These are phyloP conservation scores for Saururus chinensis DNA, from an alignment of 164 flowering plant species.

Conservation along the genomic window DNA sequence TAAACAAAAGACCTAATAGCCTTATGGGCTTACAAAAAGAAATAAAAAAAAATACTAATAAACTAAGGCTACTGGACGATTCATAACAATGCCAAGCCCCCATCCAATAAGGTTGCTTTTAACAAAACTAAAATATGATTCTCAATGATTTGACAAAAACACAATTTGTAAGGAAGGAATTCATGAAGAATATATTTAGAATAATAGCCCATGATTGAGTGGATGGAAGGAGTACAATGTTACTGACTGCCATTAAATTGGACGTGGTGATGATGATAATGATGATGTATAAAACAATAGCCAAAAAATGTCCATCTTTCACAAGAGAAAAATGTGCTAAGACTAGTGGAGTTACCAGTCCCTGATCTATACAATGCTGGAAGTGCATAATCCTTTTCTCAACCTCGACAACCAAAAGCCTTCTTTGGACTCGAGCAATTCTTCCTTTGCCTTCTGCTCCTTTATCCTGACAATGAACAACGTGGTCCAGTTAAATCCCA, in stretches of 20 bases:
- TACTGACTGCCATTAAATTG: background rate
- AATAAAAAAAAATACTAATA: no score
- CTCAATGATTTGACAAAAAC: no score
- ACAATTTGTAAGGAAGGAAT: background rate
- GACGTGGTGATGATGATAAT: background rate
- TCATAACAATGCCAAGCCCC: no score
- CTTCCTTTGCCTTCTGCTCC: conserved; percentile 92
- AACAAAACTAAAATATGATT: no score
- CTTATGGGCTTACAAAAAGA: no score
- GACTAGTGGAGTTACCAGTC: conserved; percentile 35
- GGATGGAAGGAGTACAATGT: background rate
- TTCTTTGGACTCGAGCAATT: conserved; percentile 76
- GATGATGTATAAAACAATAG: no score
- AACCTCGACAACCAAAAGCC: conserved; percentile 75
- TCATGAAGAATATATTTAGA: background rate
- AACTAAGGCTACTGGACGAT: no score
- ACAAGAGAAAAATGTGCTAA: background rate
- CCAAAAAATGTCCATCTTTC: background rate
- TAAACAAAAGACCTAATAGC: no score
- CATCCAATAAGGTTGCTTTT: no score
- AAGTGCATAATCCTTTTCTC: conserved; percentile 72
- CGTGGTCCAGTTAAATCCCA: background rate
- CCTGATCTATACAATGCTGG: conserved; percentile 60
- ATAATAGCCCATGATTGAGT: background rate
- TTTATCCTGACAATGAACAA: conserved; percentile 45